Evolutionary conservation across 805 yeast species (phyloP), one percentile per base, ranked within the genome.

Genomic region (Saccharomycopsis sp.): DNA sequence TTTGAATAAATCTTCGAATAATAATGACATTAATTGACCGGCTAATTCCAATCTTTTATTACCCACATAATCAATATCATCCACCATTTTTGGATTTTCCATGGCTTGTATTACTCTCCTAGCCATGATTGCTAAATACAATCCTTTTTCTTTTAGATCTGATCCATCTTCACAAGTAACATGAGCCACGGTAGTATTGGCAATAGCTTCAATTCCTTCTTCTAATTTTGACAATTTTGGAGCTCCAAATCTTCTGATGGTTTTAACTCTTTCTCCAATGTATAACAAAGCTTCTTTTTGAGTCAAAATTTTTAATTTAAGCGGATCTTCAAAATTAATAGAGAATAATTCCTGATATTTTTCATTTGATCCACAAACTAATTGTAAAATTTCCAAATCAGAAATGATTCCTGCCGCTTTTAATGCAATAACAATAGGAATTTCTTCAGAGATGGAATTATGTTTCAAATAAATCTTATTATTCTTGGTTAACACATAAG

Each of bases 1-100:
- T 57, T 92, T 92, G 70, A 92, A 92, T 62, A 92, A 72, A 73
- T 92, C 98, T 65, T 92, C 98, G 59, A 92, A 92, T 47, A 92
- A 63, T 49, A 92, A 67, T 5, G 97, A 86, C 85, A 92, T 84
- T 57, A 92, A 70, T 62, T 92, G 98, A 43, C 98, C 98, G 1
- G 98, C 98, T 56, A 92, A 67, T 63, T 92, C 98, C 49, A 92
- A 69, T 63, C 98, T 82, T 61, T 92, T 92, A 63, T 89, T 89
- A 67, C 98, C 98, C 34, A 92, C 97, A 56, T 92, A 92, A 65
- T 92, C 98, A 62, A 97, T 77, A 61, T 92, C 98, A 55, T 92
- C 98, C n/a, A 92, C 95, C 79, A 86, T 79, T 50, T 78, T 77
- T 5, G 96, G 94, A 54, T 92, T 83, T 49, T 84, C 79, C 79